Evolutionary conservation across 768 basidiomycete species (phyloP).

Genomic region (Neoboletus subvelutipes): DNA sequence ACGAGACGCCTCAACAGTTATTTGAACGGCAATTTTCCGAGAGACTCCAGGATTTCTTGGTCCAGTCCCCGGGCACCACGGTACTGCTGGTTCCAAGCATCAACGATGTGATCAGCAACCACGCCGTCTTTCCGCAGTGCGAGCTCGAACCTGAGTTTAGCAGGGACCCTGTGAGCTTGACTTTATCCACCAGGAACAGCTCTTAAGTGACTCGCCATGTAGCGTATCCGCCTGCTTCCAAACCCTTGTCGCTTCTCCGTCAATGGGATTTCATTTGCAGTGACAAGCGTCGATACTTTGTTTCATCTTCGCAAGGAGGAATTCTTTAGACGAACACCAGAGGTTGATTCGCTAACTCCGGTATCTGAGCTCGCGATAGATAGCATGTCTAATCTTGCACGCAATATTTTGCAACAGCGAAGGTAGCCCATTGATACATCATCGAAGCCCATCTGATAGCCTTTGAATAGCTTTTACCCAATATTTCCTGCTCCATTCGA

Average conservation of each 20-base stretch:
- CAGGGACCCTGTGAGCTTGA: slow-evolving; percentile 50
- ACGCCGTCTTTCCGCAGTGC: slow-evolving; percentile 84
- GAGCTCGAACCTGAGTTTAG: slow-evolving; percentile 48
- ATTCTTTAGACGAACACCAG: slow-evolving; percentile 63
- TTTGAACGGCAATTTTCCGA: slow-evolving; percentile 66
- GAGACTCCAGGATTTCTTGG: slow-evolving; percentile 56
- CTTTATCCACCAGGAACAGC: neutral
- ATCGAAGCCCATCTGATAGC: neutral
- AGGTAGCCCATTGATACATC: slow-evolving; percentile 47
- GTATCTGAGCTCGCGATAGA: slow-evolving; percentile 57
- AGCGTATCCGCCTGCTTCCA: slow-evolving; percentile 80
- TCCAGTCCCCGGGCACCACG: slow-evolving; percentile 62
- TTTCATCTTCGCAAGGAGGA: slow-evolving; percentile 90
- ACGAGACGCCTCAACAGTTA: slow-evolving; percentile 59
- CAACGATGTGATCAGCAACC: slow-evolving; percentile 74
- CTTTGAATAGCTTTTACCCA: slow-evolving; percentile 78
- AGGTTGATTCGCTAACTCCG: slow-evolving; percentile 48
- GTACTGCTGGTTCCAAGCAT: slow-evolving; percentile 82
- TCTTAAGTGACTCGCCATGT: neutral
- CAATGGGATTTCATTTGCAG: slow-evolving; percentile 77
- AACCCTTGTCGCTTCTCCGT: slow-evolving; percentile 88
- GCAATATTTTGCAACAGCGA: slow-evolving; percentile 83
- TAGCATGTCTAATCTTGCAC: slow-evolving; percentile 72
- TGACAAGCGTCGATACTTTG: slow-evolving; percentile 82
- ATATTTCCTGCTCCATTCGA: slow-evolving; percentile 85